These are phyloP conservation scores for Pezicula neosporulosa DNA, from an alignment of 2,329 filamentous ascomycete genomes.

Conservation along the genomic window DNA sequence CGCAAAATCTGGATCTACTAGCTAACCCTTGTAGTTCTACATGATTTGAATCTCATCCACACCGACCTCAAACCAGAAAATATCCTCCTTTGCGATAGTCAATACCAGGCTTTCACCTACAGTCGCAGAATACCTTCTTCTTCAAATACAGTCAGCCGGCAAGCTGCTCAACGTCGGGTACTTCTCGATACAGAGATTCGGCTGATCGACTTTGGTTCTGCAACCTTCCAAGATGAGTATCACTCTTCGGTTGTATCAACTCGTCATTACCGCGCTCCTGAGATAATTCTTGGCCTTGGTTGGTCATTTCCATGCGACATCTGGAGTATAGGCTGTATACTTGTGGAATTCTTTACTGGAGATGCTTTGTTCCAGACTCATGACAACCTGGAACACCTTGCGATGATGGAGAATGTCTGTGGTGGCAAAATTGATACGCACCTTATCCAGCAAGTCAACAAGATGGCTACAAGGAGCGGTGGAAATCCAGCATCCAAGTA, in stretches of 20 bases:
- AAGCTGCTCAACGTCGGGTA: constrained; percentile 61
- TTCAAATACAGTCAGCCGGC: constrained; percentile 54
- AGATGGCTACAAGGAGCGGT: constrained; percentile 52
- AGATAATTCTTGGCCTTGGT: constrained; percentile 67
- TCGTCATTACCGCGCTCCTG: constrained; percentile 65
- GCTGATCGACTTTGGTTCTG: constrained; percentile 69
- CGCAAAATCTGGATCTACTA: background rate
- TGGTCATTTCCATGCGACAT: constrained; percentile 73
- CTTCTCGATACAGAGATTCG: constrained; percentile 67
- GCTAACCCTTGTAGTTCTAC: constrained; percentile 63
- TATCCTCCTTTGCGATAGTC: constrained; percentile 62
- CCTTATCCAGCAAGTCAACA: constrained; percentile 54
- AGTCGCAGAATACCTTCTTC: constrained; percentile 68
- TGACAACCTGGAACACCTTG: constrained; percentile 68
- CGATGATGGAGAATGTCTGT: constrained; percentile 73
- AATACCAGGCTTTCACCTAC: constrained; percentile 69
- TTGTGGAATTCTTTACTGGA: constrained; percentile 70
- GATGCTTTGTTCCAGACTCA: constrained; percentile 71
- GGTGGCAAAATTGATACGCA: constrained; percentile 54
- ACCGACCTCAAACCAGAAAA: constrained; percentile 75
- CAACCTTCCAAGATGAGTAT: constrained; percentile 71
- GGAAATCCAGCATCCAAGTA: constrained; percentile 65
- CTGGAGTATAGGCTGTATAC: constrained; percentile 71
- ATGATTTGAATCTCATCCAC: constrained; percentile 96
- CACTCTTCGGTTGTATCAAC: constrained; percentile 70